Conservation (phyloP, 73 alveolate species). For the Blepharisma stoltei region DNA sequence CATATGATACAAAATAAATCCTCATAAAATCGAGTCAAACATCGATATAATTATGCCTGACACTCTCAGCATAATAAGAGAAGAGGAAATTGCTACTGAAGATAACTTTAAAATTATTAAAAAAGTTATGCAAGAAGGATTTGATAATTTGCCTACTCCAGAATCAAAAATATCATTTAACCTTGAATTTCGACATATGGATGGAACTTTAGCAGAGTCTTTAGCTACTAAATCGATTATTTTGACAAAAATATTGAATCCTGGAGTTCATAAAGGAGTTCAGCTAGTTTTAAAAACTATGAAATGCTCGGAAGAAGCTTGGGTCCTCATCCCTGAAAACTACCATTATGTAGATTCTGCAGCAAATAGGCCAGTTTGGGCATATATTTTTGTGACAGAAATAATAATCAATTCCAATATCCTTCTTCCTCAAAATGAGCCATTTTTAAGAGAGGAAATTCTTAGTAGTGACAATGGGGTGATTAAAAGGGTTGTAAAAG, state of each 20-base stretch:
- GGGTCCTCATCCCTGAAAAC: background rate
- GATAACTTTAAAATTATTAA: background rate
- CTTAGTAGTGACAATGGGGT: background rate
- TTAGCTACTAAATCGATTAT: background rate
- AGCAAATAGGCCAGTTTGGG: background rate
- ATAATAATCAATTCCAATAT: background rate
- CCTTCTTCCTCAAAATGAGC: background rate
- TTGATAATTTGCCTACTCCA: background rate
- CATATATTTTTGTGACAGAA: background rate
- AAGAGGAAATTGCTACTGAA: background rate
- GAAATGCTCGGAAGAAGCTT: constrained; percentile 1
- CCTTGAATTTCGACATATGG: background rate
- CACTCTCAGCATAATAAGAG: background rate
- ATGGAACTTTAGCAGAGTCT: background rate
- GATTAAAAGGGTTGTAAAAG: constrained; percentile 11
- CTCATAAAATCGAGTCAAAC: background rate
- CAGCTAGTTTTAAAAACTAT: background rate
- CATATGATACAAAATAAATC: background rate
- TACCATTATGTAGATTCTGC: background rate
- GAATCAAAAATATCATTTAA: background rate
- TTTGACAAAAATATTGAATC: background rate
- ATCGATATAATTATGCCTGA: background rate
- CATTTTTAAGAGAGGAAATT: background rate
- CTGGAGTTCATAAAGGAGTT: constrained; percentile 17
- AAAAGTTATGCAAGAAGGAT: constrained; percentile 1